Conservation (phyloP, 2,329 filamentous ascomycete species). For the Aureobasidium pullulans region DNA sequence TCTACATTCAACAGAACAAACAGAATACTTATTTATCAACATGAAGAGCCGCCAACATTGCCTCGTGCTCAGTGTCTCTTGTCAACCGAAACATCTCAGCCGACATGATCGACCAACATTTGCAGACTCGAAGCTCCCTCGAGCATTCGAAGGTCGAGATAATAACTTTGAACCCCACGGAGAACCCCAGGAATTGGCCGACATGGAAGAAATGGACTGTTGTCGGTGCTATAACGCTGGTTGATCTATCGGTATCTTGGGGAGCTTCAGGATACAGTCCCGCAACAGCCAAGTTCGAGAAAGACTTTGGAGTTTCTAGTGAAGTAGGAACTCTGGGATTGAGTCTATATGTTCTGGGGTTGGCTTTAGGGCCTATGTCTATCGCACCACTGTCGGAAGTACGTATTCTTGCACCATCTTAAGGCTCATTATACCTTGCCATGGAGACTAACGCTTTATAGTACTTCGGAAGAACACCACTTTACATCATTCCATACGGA, state of each 20-base stretch:
- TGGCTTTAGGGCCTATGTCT: slow-evolving; percentile 22
- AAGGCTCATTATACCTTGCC: neutral
- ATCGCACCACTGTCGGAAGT: slow-evolving; percentile 9
- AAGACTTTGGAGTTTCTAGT: slow-evolving; percentile 31
- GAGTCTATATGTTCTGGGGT: slow-evolving; percentile 33
- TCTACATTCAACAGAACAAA: neutral
- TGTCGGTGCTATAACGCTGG: slow-evolving; percentile 29
- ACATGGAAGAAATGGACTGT: slow-evolving; percentile 29
- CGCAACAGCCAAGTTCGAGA: slow-evolving; percentile 33
- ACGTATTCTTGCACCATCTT: neutral
- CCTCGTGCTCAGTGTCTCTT: too few relatives aligned
- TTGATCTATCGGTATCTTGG: slow-evolving; percentile 25
- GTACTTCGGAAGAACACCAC: slow-evolving; percentile 28
- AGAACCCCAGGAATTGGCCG: slow-evolving; percentile 31
- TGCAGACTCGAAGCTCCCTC: neutral
- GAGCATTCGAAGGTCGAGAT: slow-evolving; percentile 19
- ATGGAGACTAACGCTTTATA: neutral
- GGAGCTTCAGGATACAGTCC: slow-evolving; percentile 44
- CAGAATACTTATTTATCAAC: neutral
- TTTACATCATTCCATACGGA: slow-evolving; percentile 42
- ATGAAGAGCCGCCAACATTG: neutral
- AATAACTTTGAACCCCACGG: slow-evolving; percentile 19
- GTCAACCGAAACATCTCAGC: neutral
- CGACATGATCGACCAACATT: neutral
- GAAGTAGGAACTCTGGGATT: slow-evolving; percentile 1